phyloP scores from a whole-genome alignment of 768 basidiomycete genomes.

The Lactarius vividus region DNA sequence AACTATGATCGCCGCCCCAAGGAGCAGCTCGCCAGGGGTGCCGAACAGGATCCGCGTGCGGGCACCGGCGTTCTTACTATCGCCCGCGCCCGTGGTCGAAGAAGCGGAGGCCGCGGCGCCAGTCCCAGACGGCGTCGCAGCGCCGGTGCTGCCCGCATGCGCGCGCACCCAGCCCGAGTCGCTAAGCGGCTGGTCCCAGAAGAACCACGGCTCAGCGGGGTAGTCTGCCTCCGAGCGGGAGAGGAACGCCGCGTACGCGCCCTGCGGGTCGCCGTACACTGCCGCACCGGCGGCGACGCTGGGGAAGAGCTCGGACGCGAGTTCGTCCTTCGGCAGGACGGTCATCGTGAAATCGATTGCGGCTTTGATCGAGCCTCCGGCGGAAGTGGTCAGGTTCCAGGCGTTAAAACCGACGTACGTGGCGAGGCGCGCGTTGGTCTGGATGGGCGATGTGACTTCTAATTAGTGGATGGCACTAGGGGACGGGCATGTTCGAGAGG shows the following conservation, averaged over 20 bases:
- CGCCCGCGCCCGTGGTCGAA: background rate
- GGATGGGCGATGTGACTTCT: background rate
- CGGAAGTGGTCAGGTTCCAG: conserved; percentile 32
- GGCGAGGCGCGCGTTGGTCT: conserved; percentile 34
- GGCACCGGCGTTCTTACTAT: background rate
- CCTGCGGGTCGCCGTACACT: conserved; percentile 36
- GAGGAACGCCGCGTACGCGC: conserved; percentile 32
- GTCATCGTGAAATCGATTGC: conserved; percentile 36
- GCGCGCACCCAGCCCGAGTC: conserved; percentile 10
- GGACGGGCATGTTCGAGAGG: conserved; percentile 6
- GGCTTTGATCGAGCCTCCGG: conserved; percentile 32
- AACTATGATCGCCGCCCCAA: background rate
- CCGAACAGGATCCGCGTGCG: background rate
- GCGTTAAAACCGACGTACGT: conserved; percentile 31
- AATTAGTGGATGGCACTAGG: background rate
- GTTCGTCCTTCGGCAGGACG: conserved; percentile 27
- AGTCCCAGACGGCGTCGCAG: conserved; percentile 1
- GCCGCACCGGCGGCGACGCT: conserved; percentile 31
- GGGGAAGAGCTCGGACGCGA: conserved; percentile 29
- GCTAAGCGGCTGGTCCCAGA: conserved; percentile 25
- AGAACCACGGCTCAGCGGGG: conserved; percentile 22
- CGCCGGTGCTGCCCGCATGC: background rate
- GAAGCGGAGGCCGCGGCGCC: background rate
- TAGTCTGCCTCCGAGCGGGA: conserved; percentile 10
- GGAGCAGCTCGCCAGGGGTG: background rate